Evolutionary conservation across 2,329 filamentous ascomycete genomes (phyloP), one percentile per base, ranked within the genome.

Genomic region (Fusarium udum): DNA sequence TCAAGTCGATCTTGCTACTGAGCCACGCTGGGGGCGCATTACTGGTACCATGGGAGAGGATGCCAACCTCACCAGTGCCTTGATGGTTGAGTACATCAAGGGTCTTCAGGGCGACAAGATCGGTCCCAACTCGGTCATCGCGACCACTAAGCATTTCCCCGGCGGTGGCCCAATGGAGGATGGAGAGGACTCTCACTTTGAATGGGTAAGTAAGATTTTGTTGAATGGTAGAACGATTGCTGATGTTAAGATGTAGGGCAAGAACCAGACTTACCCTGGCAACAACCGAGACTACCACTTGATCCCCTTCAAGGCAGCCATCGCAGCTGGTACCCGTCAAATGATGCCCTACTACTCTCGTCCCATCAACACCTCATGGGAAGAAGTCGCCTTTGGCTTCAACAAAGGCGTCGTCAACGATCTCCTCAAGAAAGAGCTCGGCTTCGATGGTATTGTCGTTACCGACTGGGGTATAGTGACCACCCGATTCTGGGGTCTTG

Each of bases 401-500:
- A 88, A 88, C 79, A 86, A 85, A 67, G 81, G 78, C 5, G 83
- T 88, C 39, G 82, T 88, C 52, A 88, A 86, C 0, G 85, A 83
- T 37, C 82, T 89, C 0, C 78, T 88, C 4, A 83, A 83, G 3
- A 71, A 82, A 4, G 80, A 87, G 52, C 79, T 88, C 2, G 85
- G 86, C 5, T 89, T 87, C 62, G 73, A 86, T 0, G 87, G 87
- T 4, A 86, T 88, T n/a, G 82, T 88, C 1, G 80, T 84, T 5
- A 86, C 84, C 0, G 87, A 88, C 67, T 88, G 87, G 87, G 85
- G 86, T 2, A 80, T 89, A 7, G 81, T 88, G 28, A 88, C 86
- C 1, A 84, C 87, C 51, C 82, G 85, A 16, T 84, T 84, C 6
- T 89, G 87, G 86, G 87, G 87, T 3, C 81, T 85, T 2, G 86